phyloP scores from a whole-genome alignment of 768 basidiomycete genomes.

The Collybia mongolica region DNA sequence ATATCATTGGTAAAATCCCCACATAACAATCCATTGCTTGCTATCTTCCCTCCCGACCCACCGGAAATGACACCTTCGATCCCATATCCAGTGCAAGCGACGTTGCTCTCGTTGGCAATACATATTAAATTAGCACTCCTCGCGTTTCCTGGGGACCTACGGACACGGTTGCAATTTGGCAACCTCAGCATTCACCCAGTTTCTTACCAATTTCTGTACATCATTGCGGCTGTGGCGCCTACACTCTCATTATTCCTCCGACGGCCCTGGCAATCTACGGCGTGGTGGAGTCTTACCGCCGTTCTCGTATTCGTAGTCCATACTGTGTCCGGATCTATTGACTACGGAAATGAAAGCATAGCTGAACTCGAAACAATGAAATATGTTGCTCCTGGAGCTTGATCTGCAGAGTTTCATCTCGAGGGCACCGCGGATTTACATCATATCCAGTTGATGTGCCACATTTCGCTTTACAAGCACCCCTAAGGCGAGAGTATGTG shows the following conservation, averaged over 20 bases:
- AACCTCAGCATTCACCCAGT: slow-evolving; percentile 24
- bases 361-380: slow-evolving; percentile 50
- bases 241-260: slow-evolving; percentile 45
- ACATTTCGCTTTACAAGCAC: too few relatives aligned
- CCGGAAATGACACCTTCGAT: slow-evolving; percentile 27
- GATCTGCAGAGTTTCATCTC: background rate
- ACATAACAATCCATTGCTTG: slow-evolving; percentile 44
- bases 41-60: slow-evolving; percentile 34
- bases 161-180: slow-evolving; percentile 23
- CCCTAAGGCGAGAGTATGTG: too few relatives aligned
- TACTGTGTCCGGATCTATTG: slow-evolving; percentile 42
- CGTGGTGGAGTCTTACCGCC: slow-evolving; percentile 51
- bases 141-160: slow-evolving; percentile 34
- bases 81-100: slow-evolving; percentile 43
- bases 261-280: slow-evolving; percentile 50
- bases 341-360: slow-evolving; percentile 44
- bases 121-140: slow-evolving; percentile 49
- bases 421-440: too few relatives aligned
- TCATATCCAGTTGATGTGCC: too few relatives aligned
- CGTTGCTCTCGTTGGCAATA: slow-evolving; percentile 46
- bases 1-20: slow-evolving; percentile 32
- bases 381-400: slow-evolving; percentile 54
- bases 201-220: slow-evolving; percentile 25
- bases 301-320: slow-evolving; percentile 44
- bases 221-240: slow-evolving; percentile 46